Base-by-base conservation (phyloP, 129 eudicot genomes). In the Sambucus nigra region DNA sequence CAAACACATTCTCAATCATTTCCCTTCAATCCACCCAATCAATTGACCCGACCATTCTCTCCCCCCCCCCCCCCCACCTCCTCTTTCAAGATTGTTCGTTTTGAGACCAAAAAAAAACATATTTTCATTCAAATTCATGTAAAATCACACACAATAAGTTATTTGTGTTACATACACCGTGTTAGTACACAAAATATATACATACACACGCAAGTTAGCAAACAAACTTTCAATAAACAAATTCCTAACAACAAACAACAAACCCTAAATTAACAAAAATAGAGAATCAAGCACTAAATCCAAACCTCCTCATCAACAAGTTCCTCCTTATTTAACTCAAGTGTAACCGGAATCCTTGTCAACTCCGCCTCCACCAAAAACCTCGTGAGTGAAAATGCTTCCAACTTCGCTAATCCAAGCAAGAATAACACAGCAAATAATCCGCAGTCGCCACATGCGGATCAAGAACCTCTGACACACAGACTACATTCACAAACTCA, bases 321-420 rank as follows among this genome's bases (percentile, higher is more conserved):
- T 51, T 89, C 98, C 28, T 75, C 68, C 58, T 89, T 89, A 46
- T 89, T 89, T 73, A 89, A 52, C 12, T 87, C 98, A 46, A 81
- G 79, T 0, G 86, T 84, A 48, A 89, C 65, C 1, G 88, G 98
- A 55, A 89, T 78, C 49, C 70, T 77, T 10, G 94, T 69, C 23
- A 95, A 89, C 61, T 89, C 98, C 2, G 98, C 98, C 74, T 89
- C 98, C 16, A 89, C 88, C 59, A 89, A 67, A 71, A 89, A 89
- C 86, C 98, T 81, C 46, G 93, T 85, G 22, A 89, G 80, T 9
- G 61, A 65, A 51, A 78, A 79, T 4, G 88, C 79, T 68, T 89
- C 95, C 45, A 74, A 27, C 54, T 71, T 84, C 7, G 98, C 95
- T 66, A 81, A 94, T 9, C 79, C 94, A 55, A 89, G 50, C 0